A percentile compares a stretch with the other conserved stretches of the same genome.
phyloP scores from a whole-genome alignment of 192 early-diverging fungal species.

The Linnemannia exigua region DNA sequence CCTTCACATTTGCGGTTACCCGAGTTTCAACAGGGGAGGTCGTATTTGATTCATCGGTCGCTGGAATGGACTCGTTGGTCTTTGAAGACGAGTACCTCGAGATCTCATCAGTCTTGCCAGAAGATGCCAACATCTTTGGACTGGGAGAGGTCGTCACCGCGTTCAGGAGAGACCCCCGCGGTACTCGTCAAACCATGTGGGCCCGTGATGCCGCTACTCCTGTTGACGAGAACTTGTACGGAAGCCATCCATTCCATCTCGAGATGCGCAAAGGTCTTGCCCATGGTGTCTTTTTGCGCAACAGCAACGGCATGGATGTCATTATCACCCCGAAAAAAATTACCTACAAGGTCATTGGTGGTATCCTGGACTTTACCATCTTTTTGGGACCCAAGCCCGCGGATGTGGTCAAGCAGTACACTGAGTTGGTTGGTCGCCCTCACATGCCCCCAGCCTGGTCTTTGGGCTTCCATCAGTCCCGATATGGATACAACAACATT shows the following conservation, averaged over 20 bases:
- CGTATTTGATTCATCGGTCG: conserved; percentile 58
- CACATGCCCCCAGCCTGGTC: conserved; percentile 73
- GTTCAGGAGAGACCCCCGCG: conserved; percentile 65
- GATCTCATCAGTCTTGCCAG: conserved; percentile 67
- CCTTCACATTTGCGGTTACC: conserved; percentile 60
- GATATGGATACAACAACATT: conserved; percentile 73
- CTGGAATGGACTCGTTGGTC: conserved; percentile 62
- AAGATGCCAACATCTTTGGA: conserved; percentile 75
- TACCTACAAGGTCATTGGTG: conserved; percentile 76
- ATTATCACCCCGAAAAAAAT: conserved; percentile 60
- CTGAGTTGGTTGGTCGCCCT: conserved; percentile 74
- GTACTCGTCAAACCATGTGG: conserved; percentile 44
- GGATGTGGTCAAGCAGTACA: conserved; percentile 67
- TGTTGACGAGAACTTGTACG: conserved; percentile 71
- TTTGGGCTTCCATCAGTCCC: conserved; percentile 75
- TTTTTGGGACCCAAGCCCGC: conserved; percentile 68
- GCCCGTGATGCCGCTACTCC: conserved; percentile 59
- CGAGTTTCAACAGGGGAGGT: conserved; percentile 54
- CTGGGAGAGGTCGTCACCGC: conserved; percentile 71
- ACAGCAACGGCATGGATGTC: conserved; percentile 81
- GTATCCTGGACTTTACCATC: conserved; percentile 74
- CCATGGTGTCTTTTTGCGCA: conserved; percentile 68
- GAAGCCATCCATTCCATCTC: conserved; percentile 74
- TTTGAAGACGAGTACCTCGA: conserved; percentile 79
- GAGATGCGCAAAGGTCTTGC: conserved; percentile 68